Conservation (phyloP, 345 rosid species). For the Alliaria petiolata region DNA sequence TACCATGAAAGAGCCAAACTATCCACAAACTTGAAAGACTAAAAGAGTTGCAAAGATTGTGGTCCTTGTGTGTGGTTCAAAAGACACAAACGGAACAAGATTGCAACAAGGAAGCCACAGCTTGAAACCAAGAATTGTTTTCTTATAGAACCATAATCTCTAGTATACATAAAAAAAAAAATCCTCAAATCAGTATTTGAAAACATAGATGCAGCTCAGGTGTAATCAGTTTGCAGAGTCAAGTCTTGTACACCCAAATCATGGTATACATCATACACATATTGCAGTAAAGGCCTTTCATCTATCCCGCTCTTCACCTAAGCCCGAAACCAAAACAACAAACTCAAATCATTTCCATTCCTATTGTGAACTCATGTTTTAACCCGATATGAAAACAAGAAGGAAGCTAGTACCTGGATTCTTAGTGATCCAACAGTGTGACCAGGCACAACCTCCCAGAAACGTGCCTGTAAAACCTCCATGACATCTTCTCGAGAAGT, state of each 20-base stretch:
- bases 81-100: neutral
- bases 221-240: conserved; percentile 64
- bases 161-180: conserved; percentile 22
- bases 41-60: neutral
- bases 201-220: conserved; percentile 18
- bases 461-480: conserved; percentile 77
- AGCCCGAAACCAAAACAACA: neutral
- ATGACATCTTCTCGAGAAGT: conserved; percentile 64
- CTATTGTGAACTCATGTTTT: neutral
- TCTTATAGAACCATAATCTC: conserved; percentile 12
- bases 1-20: neutral
- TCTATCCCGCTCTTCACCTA: conserved; percentile 73
- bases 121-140: conserved; percentile 7
- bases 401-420: conserved; percentile 48
- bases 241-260: conserved; percentile 85
- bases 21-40: neutral
- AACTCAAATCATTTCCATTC: neutral
- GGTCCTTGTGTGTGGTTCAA: conserved; percentile 25
- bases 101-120: no score
- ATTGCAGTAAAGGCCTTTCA: conserved; percentile 49
- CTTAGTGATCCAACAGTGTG: conserved; percentile 81
- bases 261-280: conserved; percentile 67
- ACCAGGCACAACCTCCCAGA: conserved; percentile 96
- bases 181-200: no score
- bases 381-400: neutral